These are phyloP conservation scores for Gonapodya prolifera DNA, from an alignment of 192 early-diverging fungal species.

Conservation along the genomic window DNA sequence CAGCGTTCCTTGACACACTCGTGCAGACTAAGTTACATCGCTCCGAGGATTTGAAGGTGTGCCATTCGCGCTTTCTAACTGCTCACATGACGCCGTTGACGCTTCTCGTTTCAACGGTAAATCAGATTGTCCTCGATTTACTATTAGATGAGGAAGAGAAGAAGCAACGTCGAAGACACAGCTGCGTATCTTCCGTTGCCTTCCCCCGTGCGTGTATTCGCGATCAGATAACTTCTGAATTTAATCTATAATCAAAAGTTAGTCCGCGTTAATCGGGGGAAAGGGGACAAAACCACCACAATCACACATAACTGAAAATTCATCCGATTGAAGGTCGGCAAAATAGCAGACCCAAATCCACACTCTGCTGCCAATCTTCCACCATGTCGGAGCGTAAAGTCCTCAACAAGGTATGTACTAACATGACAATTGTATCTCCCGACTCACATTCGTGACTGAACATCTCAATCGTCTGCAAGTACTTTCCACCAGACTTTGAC, in stretches of 20 bases:
- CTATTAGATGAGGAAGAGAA: neutral
- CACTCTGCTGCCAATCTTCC: neutral
- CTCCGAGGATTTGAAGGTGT: neutral
- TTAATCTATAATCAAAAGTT: neutral
- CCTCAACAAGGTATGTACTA: slow-evolving; percentile 47
- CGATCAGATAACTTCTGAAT: neutral
- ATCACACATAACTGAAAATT: too few relatives aligned
- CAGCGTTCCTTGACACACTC: neutral
- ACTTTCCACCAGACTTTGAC: slow-evolving; percentile 95
- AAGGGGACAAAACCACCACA: too few relatives aligned
- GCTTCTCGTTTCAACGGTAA: neutral
- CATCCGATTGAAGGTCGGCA: too few relatives aligned
- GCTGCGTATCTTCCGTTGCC: neutral
- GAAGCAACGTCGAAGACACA: neutral
- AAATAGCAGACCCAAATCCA: too few relatives aligned
- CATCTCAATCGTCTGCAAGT: slow-evolving; percentile 18
- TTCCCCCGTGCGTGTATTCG: neutral
- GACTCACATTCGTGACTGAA: slow-evolving; percentile 13
- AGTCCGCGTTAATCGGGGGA: too few relatives aligned
- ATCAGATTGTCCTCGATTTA: neutral
- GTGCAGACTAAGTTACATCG: neutral
- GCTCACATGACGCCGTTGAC: too few relatives aligned
- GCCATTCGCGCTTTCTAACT: neutral
- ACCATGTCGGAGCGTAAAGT: slow-evolving; percentile 87
- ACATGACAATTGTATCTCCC: neutral